Percentiles rank a stretch among this genome's conserved stretches.
These are phyloP conservation scores for Pleurotus giganteus DNA, from an alignment of 768 basidiomycete species.

Conservation along the genomic window DNA sequence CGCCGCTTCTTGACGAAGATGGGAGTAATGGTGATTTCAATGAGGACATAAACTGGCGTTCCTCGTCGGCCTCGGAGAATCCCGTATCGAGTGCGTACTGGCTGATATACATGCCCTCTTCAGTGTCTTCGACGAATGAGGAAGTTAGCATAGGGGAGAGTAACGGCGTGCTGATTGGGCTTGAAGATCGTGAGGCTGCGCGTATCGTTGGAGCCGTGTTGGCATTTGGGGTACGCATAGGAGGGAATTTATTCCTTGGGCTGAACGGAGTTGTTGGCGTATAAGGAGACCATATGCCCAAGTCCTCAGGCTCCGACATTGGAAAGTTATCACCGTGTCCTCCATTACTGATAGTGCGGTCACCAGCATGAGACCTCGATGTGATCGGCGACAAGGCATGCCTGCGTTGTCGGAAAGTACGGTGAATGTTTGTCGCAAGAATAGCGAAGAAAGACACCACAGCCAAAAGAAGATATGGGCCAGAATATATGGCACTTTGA, in stretches of 20 bases:
- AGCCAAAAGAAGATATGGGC: slow-evolving; percentile 64
- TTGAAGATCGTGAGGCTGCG: slow-evolving; percentile 38
- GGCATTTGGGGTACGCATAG: slow-evolving; percentile 39
- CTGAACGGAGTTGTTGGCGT: slow-evolving; percentile 33
- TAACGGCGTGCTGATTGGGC: slow-evolving; percentile 39
- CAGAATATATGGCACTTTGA: slow-evolving; percentile 55
- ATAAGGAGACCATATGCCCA: slow-evolving; percentile 44
- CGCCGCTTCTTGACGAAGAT: slow-evolving; percentile 8
- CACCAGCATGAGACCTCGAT: background rate
- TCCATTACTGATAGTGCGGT: slow-evolving; percentile 7
- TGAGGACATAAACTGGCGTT: slow-evolving; percentile 32
- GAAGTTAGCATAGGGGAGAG: slow-evolving; percentile 30
- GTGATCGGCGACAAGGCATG: slow-evolving; percentile 29
- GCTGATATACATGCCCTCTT: slow-evolving; percentile 50
- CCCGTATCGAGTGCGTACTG: slow-evolving; percentile 36
- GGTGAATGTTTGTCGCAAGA: slow-evolving; percentile 39
- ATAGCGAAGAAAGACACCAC: slow-evolving; percentile 50
- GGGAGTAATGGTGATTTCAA: slow-evolving; percentile 13
- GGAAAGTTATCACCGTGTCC: slow-evolving; percentile 15
- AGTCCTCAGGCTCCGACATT: slow-evolving; percentile 25
- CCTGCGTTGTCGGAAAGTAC: slow-evolving; percentile 21
- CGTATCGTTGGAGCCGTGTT: slow-evolving; percentile 36
- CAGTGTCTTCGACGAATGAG: slow-evolving; percentile 37
- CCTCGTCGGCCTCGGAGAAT: slow-evolving; percentile 27
- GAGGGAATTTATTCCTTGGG: slow-evolving; percentile 36